A percentile compares a stretch with the other conserved stretches of the same genome.
These are phyloP conservation scores for Eucalyptus lansdowneana DNA, from an alignment of 345 rosid species.

Conservation along the genomic window DNA sequence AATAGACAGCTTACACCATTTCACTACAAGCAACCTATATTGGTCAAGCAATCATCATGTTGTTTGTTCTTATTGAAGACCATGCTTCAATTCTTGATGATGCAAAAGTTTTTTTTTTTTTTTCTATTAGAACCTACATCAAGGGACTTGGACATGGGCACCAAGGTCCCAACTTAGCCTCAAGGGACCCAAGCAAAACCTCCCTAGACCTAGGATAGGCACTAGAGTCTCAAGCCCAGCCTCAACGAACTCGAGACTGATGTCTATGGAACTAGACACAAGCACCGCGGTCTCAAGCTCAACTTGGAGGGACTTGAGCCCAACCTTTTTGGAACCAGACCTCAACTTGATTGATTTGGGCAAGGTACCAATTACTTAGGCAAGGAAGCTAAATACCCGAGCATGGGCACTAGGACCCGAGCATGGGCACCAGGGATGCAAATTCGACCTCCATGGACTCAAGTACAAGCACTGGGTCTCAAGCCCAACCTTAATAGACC, in stretches of 20 bases:
- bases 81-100: neutral
- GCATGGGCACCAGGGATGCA: neutral
- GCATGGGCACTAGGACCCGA: neutral
- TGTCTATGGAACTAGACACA: neutral
- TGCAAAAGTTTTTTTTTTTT: neutral
- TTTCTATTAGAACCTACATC: neutral
- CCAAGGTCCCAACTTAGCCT: neutral
- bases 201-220: neutral
- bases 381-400: rapidly evolving
- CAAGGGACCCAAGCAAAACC: neutral
- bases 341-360: too few species aligned
- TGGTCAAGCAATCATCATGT: neutral
- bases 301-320: neutral
- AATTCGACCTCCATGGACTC: neutral
- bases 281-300: neutral
- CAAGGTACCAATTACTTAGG: neutral
- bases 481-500: neutral
- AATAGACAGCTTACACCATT: neutral
- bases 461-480: neutral
- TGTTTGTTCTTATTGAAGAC: neutral
- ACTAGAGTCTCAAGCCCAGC: neutral
- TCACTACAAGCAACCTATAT: neutral
- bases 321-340: neutral
- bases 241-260: neutral
- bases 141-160: neutral